Evolutionary conservation across 176 grass and related monocot genomes (phyloP).

Genomic region (Olyra latifolia): DNA sequence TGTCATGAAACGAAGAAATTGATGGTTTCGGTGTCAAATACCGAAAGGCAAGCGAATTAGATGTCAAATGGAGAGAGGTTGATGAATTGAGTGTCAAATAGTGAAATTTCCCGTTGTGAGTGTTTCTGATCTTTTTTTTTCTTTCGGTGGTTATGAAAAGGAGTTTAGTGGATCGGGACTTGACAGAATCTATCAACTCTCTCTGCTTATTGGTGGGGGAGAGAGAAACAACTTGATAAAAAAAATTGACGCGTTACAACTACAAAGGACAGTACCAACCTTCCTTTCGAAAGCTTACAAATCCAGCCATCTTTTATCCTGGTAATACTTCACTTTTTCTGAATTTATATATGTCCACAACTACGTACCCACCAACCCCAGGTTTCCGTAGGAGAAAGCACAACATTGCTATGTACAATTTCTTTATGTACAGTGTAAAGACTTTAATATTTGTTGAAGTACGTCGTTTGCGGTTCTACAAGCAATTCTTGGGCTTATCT

Average conservation of each 20-base stretch:
- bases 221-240: slow-evolving; percentile 6
- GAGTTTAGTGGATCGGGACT: slow-evolving; percentile 12
- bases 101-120: no score
- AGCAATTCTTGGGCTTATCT: no score
- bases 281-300: slow-evolving; percentile 46
- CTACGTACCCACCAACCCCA: background rate
- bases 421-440: no score
- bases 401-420: background rate
- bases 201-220: slow-evolving; percentile 22
- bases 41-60: no score
- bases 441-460: no score
- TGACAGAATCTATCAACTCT: slow-evolving; percentile 6
- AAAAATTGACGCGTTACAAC: slow-evolving; percentile 20
- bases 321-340: slow-evolving; percentile 6
- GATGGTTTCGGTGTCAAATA: no score
- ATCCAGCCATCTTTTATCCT: slow-evolving; percentile 43
- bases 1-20: no score
- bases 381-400: background rate
- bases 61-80: no score
- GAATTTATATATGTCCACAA: background rate
- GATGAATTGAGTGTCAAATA: no score
- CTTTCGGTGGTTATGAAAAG: background rate
- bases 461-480: no score
- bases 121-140: background rate
- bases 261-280: slow-evolving; percentile 37